Evolutionary conservation across 495 filamentous ascomycete genomes (phyloP).

Genomic region (Aspergillus haitiensis): DNA sequence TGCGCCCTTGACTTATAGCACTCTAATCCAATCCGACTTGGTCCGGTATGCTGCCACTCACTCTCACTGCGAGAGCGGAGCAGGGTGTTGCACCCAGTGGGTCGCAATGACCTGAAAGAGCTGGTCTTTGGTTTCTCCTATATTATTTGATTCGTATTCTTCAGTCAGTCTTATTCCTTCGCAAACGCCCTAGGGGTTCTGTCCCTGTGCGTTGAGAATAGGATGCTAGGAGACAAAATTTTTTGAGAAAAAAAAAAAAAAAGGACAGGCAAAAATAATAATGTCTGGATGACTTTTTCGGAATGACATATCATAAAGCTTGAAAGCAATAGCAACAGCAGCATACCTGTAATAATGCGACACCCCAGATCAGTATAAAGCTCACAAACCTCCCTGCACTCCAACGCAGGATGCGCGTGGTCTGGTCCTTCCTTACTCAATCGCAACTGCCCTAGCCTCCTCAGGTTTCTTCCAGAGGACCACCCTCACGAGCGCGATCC

Average conservation of each 20-base stretch:
- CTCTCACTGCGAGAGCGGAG: slow-evolving; percentile 25
- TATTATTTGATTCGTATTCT: too few species aligned
- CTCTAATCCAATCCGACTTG: slow-evolving; percentile 26
- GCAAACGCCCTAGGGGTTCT: too few species aligned
- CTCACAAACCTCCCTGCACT: slow-evolving; percentile 44
- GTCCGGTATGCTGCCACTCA: slow-evolving; percentile 27
- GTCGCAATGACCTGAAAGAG: slow-evolving; percentile 15
- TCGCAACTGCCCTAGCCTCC: slow-evolving; percentile 30
- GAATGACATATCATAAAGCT: too few species aligned
- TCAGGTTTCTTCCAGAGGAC: slow-evolving; percentile 26
- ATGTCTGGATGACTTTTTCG: too few species aligned
- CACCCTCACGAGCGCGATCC: slow-evolving; percentile 42
- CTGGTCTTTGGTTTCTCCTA: slow-evolving; percentile 28
- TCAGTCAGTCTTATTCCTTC: too few species aligned
- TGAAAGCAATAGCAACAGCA: neutral
- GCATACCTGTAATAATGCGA: slow-evolving; percentile 28
- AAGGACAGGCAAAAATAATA: too few species aligned
- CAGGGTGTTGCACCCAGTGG: slow-evolving; percentile 27
- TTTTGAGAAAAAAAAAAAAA: too few species aligned
- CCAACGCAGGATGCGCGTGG: slow-evolving; percentile 44
- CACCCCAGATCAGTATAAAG: slow-evolving; percentile 38
- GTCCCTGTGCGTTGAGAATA: too few species aligned
- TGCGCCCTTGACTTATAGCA: slow-evolving; percentile 15
- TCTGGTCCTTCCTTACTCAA: slow-evolving; percentile 31
- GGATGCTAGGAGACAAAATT: too few species aligned